These are phyloP conservation scores for Grosmannia serpens DNA, from an alignment of 2,329 filamentous ascomycete species.

Conservation along the genomic window DNA sequence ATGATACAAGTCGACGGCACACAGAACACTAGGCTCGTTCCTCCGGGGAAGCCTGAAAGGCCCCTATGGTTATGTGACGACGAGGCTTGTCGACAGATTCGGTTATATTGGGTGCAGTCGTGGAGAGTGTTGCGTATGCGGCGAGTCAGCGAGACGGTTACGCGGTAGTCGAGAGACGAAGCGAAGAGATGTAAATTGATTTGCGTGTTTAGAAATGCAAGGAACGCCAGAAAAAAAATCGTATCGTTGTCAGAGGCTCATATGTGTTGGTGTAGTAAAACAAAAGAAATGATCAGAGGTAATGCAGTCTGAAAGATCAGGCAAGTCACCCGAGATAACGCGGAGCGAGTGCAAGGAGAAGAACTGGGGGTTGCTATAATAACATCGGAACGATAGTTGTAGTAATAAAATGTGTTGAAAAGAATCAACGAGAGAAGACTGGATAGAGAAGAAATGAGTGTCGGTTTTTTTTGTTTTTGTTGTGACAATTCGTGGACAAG, in stretches of 20 bases:
- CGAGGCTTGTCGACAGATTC: neutral
- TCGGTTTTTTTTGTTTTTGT: neutral
- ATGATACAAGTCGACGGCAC: slow-evolving; percentile 8
- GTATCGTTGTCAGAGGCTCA: slow-evolving; percentile 8
- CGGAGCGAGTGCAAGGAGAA: slow-evolving; percentile 11
- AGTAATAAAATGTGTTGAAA: slow-evolving; percentile 7
- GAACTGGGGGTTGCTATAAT: slow-evolving; percentile 27
- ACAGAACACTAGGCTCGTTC: slow-evolving; percentile 8
- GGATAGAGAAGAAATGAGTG: slow-evolving; percentile 1
- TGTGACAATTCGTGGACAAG: neutral
- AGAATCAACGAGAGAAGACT: neutral
- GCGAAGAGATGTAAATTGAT: neutral
- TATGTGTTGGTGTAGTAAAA: slow-evolving; percentile 10
- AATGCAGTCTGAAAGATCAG: slow-evolving; percentile 10
- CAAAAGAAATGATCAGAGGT: slow-evolving; percentile 18
- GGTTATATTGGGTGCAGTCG: neutral
- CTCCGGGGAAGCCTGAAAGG: slow-evolving; percentile 6
- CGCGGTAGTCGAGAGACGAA: neutral
- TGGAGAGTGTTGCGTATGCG: too few relatives aligned
- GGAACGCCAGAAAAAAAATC: slow-evolving; percentile 11
- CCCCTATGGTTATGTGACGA: neutral
- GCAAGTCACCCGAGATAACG: slow-evolving; percentile 14
- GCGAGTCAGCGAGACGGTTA: neutral
- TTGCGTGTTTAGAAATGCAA: slow-evolving; percentile 8
- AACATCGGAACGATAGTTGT: slow-evolving; percentile 25